Percentiles rank a stretch among this genome's conserved stretches.
These are phyloP conservation scores for Fusarium chaquense DNA, from an alignment of 2,329 filamentous ascomycete species.

Conservation along the genomic window DNA sequence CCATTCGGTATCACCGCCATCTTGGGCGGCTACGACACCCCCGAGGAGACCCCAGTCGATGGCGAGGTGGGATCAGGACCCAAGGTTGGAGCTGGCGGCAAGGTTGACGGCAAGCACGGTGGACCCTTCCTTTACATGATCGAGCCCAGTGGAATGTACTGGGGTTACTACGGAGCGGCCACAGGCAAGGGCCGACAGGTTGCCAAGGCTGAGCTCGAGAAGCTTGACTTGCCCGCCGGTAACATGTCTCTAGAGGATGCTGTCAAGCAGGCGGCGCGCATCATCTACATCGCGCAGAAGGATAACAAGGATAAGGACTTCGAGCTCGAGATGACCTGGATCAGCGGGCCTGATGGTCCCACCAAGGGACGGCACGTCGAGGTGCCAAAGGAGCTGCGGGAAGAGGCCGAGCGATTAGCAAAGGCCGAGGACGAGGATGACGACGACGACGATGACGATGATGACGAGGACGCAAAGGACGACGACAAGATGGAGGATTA, in stretches of 20 bases:
- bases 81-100: slow-evolving; percentile 83
- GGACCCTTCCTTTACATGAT: slow-evolving; percentile 99
- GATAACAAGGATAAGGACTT: slow-evolving; percentile 99
- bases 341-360: slow-evolving; percentile 84
- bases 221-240: slow-evolving; percentile 86
- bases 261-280: slow-evolving; percentile 95
- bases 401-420: slow-evolving; percentile 92
- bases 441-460: slow-evolving; percentile 73
- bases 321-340: slow-evolving; percentile 99
- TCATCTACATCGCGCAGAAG: slow-evolving; percentile 97
- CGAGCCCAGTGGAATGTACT: slow-evolving; percentile 95
- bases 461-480: slow-evolving; percentile 70
- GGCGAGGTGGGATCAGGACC: slow-evolving; percentile 90
- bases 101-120: slow-evolving; percentile 79
- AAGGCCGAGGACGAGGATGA: slow-evolving; percentile 93
- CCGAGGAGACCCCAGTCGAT: slow-evolving; percentile 86
- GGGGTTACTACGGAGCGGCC: slow-evolving; percentile 98
- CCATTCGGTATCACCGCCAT: slow-evolving; percentile 98
- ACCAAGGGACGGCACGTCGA: slow-evolving; percentile 94
- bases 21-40: slow-evolving; percentile 91
- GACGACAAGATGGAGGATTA: slow-evolving; percentile 92
- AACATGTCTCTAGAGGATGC: slow-evolving; percentile 85
- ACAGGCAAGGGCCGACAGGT: slow-evolving; percentile 97
- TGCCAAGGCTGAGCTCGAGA: slow-evolving; percentile 98
- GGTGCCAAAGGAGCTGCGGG: slow-evolving; percentile 88